Conservation (phyloP, 495 filamentous ascomycete genomes). For the Trichoderma erinaceum region DNA sequence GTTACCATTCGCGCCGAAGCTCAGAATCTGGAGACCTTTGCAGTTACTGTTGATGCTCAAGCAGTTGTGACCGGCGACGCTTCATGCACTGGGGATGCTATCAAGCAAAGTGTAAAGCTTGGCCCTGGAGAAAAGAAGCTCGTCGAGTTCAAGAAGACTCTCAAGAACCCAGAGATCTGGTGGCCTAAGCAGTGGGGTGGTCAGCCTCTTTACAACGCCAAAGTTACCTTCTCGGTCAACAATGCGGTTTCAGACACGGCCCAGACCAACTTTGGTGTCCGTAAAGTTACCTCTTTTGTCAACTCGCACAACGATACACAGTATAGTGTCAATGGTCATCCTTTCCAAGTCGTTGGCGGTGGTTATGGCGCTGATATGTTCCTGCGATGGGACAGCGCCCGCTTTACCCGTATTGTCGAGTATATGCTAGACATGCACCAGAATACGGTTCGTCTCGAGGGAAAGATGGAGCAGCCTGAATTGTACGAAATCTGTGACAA, state of each 20-base stretch:
- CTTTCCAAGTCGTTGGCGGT: slow-evolving; percentile 54
- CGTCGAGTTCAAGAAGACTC: slow-evolving; percentile 32
- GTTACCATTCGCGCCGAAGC: slow-evolving; percentile 44
- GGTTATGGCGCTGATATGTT: slow-evolving; percentile 60
- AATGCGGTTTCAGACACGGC: slow-evolving; percentile 40
- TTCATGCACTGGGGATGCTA: slow-evolving; percentile 18
- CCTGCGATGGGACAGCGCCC: slow-evolving; percentile 45
- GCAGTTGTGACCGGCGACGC: slow-evolving; percentile 31
- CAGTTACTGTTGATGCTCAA: slow-evolving; percentile 32
- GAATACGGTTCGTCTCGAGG: slow-evolving; percentile 59
- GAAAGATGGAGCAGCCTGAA: slow-evolving; percentile 58
- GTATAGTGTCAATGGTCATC: slow-evolving; percentile 50
- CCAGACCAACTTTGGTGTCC: slow-evolving; percentile 45
- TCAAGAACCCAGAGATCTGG: slow-evolving; percentile 39
- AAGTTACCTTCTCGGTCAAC: slow-evolving; percentile 32
- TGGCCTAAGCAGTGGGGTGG: slow-evolving; percentile 47
- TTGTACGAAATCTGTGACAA: slow-evolving; percentile 53
- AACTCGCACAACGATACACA: slow-evolving; percentile 49
- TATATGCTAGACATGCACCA: slow-evolving; percentile 54
- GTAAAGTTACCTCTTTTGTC: slow-evolving; percentile 45
- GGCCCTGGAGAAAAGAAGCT: slow-evolving; percentile 31
- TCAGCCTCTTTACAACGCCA: slow-evolving; percentile 38
- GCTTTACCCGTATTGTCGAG: slow-evolving; percentile 40
- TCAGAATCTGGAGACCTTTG: slow-evolving; percentile 41
- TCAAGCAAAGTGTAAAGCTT: slow-evolving; percentile 32